phyloP scores from a whole-genome alignment of 345 rosid genomes.

The Citrus hindsii region DNA sequence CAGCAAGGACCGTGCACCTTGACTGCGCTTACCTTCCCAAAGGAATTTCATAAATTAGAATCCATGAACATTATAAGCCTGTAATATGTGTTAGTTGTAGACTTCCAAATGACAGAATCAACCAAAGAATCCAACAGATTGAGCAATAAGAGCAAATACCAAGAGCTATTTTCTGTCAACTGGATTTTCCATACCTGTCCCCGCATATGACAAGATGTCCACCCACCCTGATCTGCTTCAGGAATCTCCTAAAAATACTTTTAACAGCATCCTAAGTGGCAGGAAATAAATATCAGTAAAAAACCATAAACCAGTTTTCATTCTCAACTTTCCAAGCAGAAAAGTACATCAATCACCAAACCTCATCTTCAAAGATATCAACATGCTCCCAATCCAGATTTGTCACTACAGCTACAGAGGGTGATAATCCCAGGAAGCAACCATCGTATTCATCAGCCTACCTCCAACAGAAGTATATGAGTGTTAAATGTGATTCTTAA shows the following conservation, averaged over 20 bases:
- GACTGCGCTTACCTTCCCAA: conserved; percentile 16
- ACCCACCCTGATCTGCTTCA: conserved; percentile 21
- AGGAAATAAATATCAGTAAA: neutral
- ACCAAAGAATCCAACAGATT: neutral
- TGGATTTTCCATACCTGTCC: conserved; percentile 14
- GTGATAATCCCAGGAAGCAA: conserved; percentile 34
- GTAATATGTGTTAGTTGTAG: neutral
- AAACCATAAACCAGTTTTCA: neutral
- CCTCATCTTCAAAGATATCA: conserved; percentile 32
- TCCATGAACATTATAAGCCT: neutral
- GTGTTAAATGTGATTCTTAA: neutral
- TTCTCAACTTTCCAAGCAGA: neutral
- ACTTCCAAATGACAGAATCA: neutral
- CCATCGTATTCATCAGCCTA: conserved; percentile 42
- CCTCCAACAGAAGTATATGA: neutral
- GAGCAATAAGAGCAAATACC: neutral
- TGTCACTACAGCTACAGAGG: conserved; percentile 32
- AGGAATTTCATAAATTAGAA: conserved; percentile 14
- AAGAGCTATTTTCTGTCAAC: neutral
- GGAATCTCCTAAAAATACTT: conserved; percentile 17
- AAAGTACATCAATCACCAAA: conserved; percentile 11
- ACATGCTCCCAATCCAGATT: conserved; percentile 41
- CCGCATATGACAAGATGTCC: conserved; percentile 33
- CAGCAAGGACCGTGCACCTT: conserved; percentile 16
- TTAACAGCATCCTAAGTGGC: conserved; percentile 21